These are phyloP conservation scores for Boletus reticulatus DNA, from an alignment of 768 basidiomycete genomes.

Conservation along the genomic window DNA sequence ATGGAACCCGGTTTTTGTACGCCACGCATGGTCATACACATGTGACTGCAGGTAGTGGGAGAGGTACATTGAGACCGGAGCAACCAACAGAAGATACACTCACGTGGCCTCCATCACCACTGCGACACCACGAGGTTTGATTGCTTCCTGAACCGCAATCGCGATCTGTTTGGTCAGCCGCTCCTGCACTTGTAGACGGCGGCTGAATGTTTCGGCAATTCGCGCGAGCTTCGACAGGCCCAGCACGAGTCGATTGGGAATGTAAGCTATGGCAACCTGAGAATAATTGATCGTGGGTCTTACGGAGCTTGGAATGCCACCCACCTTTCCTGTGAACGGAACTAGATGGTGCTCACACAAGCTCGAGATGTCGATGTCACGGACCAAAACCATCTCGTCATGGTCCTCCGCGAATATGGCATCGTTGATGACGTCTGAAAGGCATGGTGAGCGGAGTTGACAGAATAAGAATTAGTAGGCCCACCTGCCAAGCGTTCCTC, in stretches of 20 bases:
- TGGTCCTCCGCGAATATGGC: conserved; percentile 98
- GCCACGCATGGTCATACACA: conserved; percentile 99
- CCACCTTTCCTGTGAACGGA: conserved; percentile 94
- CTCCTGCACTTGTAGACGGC: conserved; percentile 96
- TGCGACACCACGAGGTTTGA: conserved; percentile 95
- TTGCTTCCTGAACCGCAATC: conserved; percentile 96
- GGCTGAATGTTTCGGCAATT: conserved; percentile 95
- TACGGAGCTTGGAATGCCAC: conserved; percentile 27
- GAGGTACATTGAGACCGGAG: conserved; percentile 9
- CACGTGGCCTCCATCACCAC: conserved; percentile 99
- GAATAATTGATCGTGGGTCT: conserved; percentile 21
- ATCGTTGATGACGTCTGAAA: conserved; percentile 93
- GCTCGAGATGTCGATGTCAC: conserved; percentile 96
- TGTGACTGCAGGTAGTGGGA: conserved; percentile 54
- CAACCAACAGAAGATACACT: conserved; percentile 33
- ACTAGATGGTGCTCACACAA: conserved; percentile 98
- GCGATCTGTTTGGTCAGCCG: conserved; percentile 97
- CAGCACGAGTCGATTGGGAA: conserved; percentile 91
- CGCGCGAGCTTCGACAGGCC: conserved; percentile 95
- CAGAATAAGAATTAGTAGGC: conserved; percentile 17
- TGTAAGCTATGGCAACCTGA: conserved; percentile 96
- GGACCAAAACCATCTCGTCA: conserved; percentile 98
- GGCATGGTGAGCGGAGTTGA: conserved; percentile 10
- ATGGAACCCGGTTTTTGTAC: conserved; percentile 97
- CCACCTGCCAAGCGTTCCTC: conserved; percentile 90